These are phyloP conservation scores for Rugonectria rugulosa DNA, from an alignment of 2,329 filamentous ascomycete genomes.

Conservation along the genomic window DNA sequence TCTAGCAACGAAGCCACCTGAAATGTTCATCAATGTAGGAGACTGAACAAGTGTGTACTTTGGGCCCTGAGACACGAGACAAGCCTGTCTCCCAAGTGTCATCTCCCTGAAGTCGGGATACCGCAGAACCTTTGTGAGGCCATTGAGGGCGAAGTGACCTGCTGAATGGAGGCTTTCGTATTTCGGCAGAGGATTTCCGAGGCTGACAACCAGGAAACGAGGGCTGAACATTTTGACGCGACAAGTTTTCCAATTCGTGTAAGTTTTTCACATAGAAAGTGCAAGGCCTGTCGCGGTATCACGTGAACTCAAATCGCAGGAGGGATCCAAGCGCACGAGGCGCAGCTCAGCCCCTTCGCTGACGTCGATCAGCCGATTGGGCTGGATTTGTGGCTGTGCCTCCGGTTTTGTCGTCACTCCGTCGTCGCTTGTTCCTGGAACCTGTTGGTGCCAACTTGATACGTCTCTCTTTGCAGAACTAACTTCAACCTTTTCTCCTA, in stretches of 20 bases:
- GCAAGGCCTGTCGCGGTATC: conserved; percentile 32
- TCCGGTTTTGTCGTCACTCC: conserved; percentile 42
- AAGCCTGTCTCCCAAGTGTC: conserved; percentile 60
- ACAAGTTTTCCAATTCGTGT: conserved; percentile 2
- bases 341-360: conserved; percentile 34
- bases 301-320: conserved; percentile 36
- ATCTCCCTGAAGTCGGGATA: conserved; percentile 59
- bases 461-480: conserved; percentile 15
- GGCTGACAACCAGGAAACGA: conserved; percentile 80
- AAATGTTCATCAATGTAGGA: conserved; percentile 83
- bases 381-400: conserved; percentile 44
- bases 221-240: conserved; percentile 46
- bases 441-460: conserved; percentile 31
- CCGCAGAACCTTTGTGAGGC: conserved; percentile 56
- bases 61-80: conserved; percentile 54
- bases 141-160: conserved; percentile 78
- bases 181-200: conserved; percentile 84
- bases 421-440: no score
- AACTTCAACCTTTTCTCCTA: conserved; percentile 24
- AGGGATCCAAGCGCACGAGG: conserved; percentile 18
- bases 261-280: conserved; percentile 5
- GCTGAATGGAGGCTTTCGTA: conserved; percentile 84
- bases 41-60: conserved; percentile 77
- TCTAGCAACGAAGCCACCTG: conserved; percentile 72
- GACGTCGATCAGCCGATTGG: conserved; percentile 44